Base-by-base conservation (phyloP, 2,329 filamentous ascomycete genomes). In the Pyricularia grisea region DNA sequence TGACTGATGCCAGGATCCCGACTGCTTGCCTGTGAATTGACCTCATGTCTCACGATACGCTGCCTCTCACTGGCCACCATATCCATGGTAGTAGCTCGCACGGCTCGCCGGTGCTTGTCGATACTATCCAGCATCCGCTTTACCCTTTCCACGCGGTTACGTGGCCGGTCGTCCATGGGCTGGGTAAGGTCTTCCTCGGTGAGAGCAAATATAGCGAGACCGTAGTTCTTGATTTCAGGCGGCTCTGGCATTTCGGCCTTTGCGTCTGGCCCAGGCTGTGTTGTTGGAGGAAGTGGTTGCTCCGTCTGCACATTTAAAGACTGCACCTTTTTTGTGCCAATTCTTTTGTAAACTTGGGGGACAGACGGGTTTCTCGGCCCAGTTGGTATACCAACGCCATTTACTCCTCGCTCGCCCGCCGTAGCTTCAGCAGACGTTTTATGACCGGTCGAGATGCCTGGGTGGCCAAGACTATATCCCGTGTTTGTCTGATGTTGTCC, bases 61-160 rank as follows among this genome's bases (percentile, higher is more conserved):
- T 68, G 70, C 69, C 75, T 75, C 71, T 80, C 78, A 25, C 77
- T 75, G 66, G 75, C 73, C 55, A 78, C 77, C 66, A 79, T 74
- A 70, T 74, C 75, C 31, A 75, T 55, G 27, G 79, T 70, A 64
- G 78, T 79, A 27, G 75, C 72, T 31, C 73, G 73, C 25, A 79
- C 76, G 17, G 72, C 76, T 1, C 69, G 69, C 14, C 72, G 72
- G 67, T 78, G 75, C 67, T 73, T 72, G 36, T 79, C 77, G 50
- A 79, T 69, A 36, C 73, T 76, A 36, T 74, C 69, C 12, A 78
- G 70, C 61, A 77, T 75, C 33, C 70, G 67, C 69, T 75, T 71
- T 20, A 78, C 72, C 3, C 74, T 76, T 36, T 77, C 75, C 55
- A 76, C 65, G 6, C 76, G 71, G 68, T 74, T 71, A 20, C 72